Evolutionary conservation across 768 basidiomycete genomes (phyloP).

Genomic region (Russula compacta): DNA sequence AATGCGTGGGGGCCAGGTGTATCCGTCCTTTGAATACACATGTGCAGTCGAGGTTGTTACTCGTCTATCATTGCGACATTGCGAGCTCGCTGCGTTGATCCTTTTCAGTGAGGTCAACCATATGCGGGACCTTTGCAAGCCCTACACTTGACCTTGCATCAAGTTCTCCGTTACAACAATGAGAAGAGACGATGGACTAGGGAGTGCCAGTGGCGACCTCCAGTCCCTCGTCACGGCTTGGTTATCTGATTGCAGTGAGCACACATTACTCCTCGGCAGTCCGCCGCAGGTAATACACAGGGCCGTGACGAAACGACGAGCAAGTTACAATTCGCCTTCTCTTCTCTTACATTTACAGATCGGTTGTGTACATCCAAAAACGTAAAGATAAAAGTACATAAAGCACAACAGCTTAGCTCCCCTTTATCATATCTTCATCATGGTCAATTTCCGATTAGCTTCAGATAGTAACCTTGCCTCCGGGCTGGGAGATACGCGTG

Average conservation of each 20-base stretch:
- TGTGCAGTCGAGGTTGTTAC: background rate
- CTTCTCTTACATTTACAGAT: background rate
- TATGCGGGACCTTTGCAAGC: too few relatives aligned
- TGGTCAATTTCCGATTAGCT: background rate
- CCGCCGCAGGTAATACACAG: too few relatives aligned
- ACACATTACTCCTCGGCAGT: too few relatives aligned
- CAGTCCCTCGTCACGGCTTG: background rate
- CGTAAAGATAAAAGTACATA: background rate
- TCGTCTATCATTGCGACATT: background rate
- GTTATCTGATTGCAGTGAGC: background rate
- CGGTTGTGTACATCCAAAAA: background rate
- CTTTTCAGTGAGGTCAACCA: background rate
- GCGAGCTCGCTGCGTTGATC: background rate
- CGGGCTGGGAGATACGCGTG: constrained; percentile 51
- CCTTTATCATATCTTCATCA: background rate
- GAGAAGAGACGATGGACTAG: background rate
- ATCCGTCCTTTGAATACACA: background rate
- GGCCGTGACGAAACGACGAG: background rate
- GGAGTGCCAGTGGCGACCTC: too few relatives aligned
- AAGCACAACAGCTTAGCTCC: background rate
- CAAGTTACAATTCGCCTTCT: background rate
- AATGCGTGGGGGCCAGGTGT: background rate
- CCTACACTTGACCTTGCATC: background rate
- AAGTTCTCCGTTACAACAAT: background rate
- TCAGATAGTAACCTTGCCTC: constrained; percentile 35